phyloP scores from a whole-genome alignment of 208 protist species.

The Leishmania tarentolae region DNA sequence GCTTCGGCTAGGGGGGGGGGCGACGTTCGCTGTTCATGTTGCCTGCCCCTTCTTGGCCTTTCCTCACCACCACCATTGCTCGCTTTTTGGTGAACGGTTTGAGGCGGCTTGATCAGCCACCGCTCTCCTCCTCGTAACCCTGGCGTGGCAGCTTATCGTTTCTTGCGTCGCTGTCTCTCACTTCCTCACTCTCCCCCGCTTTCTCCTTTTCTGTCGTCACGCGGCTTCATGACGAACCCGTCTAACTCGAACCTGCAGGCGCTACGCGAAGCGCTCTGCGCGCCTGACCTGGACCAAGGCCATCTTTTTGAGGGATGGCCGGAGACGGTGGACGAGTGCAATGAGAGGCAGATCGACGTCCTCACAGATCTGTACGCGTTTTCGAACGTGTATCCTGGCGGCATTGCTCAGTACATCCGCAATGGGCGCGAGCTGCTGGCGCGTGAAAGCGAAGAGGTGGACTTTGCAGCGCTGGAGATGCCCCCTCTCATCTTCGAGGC shows the following conservation, averaged over 20 bases:
- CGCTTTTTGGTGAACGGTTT: no score
- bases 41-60: no score
- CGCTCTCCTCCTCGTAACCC: not conserved
- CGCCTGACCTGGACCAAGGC: slow-evolving; percentile 45
- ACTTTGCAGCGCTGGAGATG: slow-evolving; percentile 49
- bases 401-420: slow-evolving; percentile 79
- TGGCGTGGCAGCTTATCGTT: not conserved
- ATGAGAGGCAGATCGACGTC: slow-evolving; percentile 38
- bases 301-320: slow-evolving; percentile 80
- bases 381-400: slow-evolving; percentile 61
- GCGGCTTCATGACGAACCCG: slow-evolving; percentile 20
- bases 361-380: slow-evolving; percentile 69
- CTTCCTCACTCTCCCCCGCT: not conserved
- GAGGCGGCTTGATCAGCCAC: no score
- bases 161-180: not conserved
- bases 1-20: no score
- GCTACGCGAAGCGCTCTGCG: slow-evolving; percentile 54
- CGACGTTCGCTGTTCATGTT: not conserved
- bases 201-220: not conserved
- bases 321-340: slow-evolving; percentile 35
- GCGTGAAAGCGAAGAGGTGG: slow-evolving; percentile 15
- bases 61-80: not conserved
- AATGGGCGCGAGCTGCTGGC: slow-evolving; percentile 78
- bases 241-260: slow-evolving; percentile 49
- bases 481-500: slow-evolving; percentile 66